A percentile compares a stretch with the other conserved stretches of the same genome.
These are phyloP conservation scores for Globisporangium middletonii DNA, from an alignment of 352 stramenopile species.

Conservation along the genomic window DNA sequence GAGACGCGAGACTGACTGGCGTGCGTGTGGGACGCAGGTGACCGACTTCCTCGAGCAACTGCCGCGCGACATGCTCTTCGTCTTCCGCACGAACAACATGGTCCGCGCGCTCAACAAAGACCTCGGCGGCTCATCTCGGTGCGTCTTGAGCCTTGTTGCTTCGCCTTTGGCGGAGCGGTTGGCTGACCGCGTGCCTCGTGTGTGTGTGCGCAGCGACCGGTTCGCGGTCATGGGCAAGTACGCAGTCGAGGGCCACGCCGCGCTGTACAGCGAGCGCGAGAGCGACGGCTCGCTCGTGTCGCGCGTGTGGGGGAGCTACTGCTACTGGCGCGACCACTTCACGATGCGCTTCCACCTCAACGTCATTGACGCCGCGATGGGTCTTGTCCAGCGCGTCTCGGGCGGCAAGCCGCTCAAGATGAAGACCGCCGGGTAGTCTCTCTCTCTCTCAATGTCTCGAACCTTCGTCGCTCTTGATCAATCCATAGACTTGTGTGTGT, in stretches of 20 bases:
- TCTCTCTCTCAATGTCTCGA: not conserved
- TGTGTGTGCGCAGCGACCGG: constrained; percentile 33
- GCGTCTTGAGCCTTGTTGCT: not conserved
- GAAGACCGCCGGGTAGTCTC: constrained; percentile 27
- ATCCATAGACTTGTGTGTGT: not conserved
- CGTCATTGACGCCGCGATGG: constrained; percentile 51
- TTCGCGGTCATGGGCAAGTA: constrained; percentile 76
- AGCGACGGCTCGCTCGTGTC: constrained; percentile 3
- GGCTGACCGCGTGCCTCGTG: not conserved
- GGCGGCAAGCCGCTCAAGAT: constrained; percentile 29
- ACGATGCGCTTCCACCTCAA: constrained; percentile 56
- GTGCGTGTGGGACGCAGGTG: constrained; percentile 25
- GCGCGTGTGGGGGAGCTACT: constrained; percentile 14
- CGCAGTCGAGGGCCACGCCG: constrained; percentile 53
- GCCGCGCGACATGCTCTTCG: constrained; percentile 88
- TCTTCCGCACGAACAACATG: constrained; percentile 90
- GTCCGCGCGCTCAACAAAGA: constrained; percentile 88
- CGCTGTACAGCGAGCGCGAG: constrained; percentile 26
- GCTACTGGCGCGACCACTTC: constrained; percentile 63
- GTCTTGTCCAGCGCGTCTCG: constrained; percentile 28
- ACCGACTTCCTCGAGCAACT: constrained; percentile 81
- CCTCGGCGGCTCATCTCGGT: constrained; percentile 70
- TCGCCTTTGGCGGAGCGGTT: not conserved
- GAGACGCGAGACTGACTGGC: not conserved
- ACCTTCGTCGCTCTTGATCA: not conserved